Conservation (phyloP, 169 alveolate species). For the Plasmodium yoelii region DNA sequence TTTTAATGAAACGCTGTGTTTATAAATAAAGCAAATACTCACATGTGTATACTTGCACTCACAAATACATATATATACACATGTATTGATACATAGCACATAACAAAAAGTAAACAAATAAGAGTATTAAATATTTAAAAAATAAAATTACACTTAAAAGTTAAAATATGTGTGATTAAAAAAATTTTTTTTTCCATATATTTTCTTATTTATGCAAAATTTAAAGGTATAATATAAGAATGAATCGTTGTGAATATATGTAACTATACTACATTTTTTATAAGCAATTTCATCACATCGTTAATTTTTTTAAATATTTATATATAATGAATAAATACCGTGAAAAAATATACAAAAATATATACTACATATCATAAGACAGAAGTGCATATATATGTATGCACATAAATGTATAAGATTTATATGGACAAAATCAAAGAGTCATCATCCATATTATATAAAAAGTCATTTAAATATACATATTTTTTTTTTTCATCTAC, state of each 20-base stretch:
- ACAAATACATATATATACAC: neutral
- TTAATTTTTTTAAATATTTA: no score
- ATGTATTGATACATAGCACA: neutral
- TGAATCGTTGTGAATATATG: no score
- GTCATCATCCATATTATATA: slow-evolving; percentile 2
- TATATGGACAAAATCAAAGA: neutral
- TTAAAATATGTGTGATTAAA: no score
- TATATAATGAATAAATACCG: no score
- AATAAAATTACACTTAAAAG: no score
- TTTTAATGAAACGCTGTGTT: neutral
- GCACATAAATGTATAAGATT: neutral
- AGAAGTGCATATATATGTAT: neutral
- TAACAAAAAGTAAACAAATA: no score
- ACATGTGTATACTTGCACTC: neutral
- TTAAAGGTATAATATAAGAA: no score
- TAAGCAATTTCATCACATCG: neutral
- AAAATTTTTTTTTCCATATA: no score
- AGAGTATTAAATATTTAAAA: no score
- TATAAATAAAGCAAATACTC: slow-evolving; percentile 2
- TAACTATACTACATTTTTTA: no score
- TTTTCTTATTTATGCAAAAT: no score
- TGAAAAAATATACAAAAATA: neutral
- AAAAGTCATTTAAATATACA: neutral
- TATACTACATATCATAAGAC: neutral
- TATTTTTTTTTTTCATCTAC: neutral